Base-by-base conservation (phyloP, 768 basidiomycete species). In the Auricularia sp. region DNA sequence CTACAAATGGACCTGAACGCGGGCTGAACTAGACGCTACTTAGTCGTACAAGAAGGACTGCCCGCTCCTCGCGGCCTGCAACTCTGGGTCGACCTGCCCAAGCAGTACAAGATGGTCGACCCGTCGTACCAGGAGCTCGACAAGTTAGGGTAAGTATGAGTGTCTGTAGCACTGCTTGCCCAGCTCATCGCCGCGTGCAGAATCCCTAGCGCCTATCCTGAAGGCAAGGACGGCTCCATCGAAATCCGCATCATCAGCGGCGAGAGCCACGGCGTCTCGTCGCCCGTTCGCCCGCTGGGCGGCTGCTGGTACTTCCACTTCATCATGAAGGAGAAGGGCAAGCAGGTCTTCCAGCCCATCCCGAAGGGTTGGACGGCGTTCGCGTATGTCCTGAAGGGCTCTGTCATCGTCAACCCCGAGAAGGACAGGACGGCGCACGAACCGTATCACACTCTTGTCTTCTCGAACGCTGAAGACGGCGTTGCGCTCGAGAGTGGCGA, bases 271-370 rank as follows among this genome's bases (percentile, higher is more conserved):
- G 93, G 90, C 13, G 80, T 86, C 14, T 88, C 89, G 71, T 94
- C 92, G 1, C 94, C 94, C 34, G 94, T 98, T 29, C 80, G 89
- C 61, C 92, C 92, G 0, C 82, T 94, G 0, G 95, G 95, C 13
- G 95, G 95, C 4, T 95, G 94, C 75, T 95, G 92, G 91, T 97
- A 85, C 75, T 87, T 95, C 77, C 92, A 95, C 71, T 76, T 88
- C 67, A 84, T 78, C 65, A 86, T 95, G 73, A 76, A 81, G 34
- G 81, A 81, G 66, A 80, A 84, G 36, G 85, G 83, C 1, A 73
- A 72, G 33, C 79, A 73, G 36, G 81, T 92, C 36, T 96, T 91
- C 78, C 95, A 95, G 73, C 84, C 88, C 10, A 79, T 98, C 47
- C 94, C 90, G 4, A 69, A 78, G n/a, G 88, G 87, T 18, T 98